These are phyloP conservation scores for Lodderomyces orthopsilosis DNA, from an alignment of 1,139 yeast species.

Conservation along the genomic window DNA sequence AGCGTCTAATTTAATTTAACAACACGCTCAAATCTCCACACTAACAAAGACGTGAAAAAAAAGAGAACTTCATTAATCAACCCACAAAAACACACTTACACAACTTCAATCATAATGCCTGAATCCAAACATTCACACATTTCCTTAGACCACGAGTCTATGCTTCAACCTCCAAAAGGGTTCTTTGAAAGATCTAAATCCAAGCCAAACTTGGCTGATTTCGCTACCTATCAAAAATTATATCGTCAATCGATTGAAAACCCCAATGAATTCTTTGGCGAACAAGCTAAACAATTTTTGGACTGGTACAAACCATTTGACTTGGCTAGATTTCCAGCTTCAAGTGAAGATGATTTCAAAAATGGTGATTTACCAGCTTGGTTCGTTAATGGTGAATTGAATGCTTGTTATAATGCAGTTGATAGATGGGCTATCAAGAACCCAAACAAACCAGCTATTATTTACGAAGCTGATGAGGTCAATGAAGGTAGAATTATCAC, in stretches of 20 bases:
- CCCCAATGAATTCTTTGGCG: constrained; percentile 65
- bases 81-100: too few relatives aligned
- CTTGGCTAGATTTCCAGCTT: constrained; percentile 52
- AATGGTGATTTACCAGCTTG: constrained; percentile 71
- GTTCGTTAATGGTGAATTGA: constrained; percentile 75
- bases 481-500: constrained; percentile 61
- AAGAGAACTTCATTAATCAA: too few relatives aligned
- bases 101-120: too few relatives aligned
- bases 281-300: constrained; percentile 54
- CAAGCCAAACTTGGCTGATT: constrained; percentile 47
- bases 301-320: constrained; percentile 67
- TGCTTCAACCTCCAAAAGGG: constrained; percentile 53
- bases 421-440: constrained; percentile 75
- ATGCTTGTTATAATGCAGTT: constrained; percentile 75
- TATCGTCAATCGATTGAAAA: constrained; percentile 67
- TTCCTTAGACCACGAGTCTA: constrained; percentile 43
- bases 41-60: too few relatives aligned
- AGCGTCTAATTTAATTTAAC: too few relatives aligned
- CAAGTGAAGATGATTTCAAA: constrained; percentile 50
- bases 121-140: constrained; percentile 24
- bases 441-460: constrained; percentile 73
- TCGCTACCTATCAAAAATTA: constrained; percentile 56
- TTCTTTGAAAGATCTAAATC: constrained; percentile 50
- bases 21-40: too few relatives aligned
- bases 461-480: constrained; percentile 79